phyloP scores from a whole-genome alignment of 2,329 filamentous ascomycete genomes.

The Fusarium hainanense region DNA sequence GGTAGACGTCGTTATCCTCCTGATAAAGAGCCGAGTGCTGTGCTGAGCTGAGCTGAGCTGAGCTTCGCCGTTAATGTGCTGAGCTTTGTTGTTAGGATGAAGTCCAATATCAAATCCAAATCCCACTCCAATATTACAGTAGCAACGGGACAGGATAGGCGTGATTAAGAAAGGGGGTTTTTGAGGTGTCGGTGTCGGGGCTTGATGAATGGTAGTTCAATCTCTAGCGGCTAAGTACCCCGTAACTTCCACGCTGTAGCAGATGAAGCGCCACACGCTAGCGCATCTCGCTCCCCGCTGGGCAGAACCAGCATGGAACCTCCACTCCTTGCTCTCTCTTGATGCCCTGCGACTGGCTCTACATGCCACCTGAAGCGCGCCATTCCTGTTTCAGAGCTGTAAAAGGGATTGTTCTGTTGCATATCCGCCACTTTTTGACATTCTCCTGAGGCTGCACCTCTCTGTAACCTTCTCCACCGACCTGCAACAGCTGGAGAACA shows the following conservation, averaged over 20 bases:
- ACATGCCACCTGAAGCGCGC: constrained; percentile 43
- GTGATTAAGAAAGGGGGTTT: constrained; percentile 46
- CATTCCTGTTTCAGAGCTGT: constrained; percentile 33
- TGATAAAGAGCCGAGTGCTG: constrained; percentile 4
- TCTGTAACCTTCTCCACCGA: constrained; percentile 29
- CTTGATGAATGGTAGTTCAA: constrained; percentile 19
- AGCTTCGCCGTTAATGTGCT: not conserved
- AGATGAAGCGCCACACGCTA: constrained; percentile 39
- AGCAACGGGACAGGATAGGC: constrained; percentile 20
- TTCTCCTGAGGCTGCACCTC: constrained; percentile 30
- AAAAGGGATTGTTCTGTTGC: constrained; percentile 18
- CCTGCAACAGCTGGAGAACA: constrained; percentile 11
- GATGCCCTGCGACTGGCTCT: constrained; percentile 34
- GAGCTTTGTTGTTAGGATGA: constrained; percentile 31
- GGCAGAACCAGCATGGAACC: not conserved
- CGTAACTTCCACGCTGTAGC: constrained; percentile 27
- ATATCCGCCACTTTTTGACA: not conserved
- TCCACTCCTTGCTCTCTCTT: constrained; percentile 22
- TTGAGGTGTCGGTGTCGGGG: constrained; percentile 43
- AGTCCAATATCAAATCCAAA: constrained; percentile 34
- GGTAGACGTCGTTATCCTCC: not conserved
- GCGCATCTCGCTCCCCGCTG: constrained; percentile 14
- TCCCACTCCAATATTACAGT: constrained; percentile 16
- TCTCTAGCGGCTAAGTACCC: constrained; percentile 42
- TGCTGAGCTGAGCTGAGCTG: not conserved